Evolutionary conservation across 1,284 basidiomycete genomes (phyloP).

Genomic region (Earliella scabrosa): DNA sequence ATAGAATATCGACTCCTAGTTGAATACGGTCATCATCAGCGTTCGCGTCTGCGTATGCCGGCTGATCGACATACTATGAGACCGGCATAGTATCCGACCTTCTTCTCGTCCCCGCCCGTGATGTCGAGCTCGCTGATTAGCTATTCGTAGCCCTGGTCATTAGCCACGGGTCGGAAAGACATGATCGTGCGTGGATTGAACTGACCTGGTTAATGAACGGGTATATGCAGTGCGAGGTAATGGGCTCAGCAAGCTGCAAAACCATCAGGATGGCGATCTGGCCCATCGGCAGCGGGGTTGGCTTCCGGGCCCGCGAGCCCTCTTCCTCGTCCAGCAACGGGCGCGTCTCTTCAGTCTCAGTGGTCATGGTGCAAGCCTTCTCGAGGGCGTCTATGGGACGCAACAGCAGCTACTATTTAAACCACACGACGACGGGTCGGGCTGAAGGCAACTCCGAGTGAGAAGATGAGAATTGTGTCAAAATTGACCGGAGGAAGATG

Average conservation of each 20-base stretch:
- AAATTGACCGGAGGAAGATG: no score
- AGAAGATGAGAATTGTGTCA: no score
- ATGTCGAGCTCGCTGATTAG: conserved; percentile 58
- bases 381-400: no score
- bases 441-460: no score
- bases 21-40: not conserved
- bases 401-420: no score
- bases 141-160: no score
- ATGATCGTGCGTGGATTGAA: not conserved
- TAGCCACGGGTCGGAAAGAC: conserved; percentile 41
- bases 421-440: no score
- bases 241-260: conserved; percentile 56
- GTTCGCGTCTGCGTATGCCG: not conserved
- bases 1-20: conserved; percentile 65
- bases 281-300: conserved; percentile 56
- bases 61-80: conserved; percentile 45
- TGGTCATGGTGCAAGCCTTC: no score
- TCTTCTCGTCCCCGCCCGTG: conserved; percentile 57
- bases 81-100: conserved; percentile 71
- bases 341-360: conserved; percentile 9
- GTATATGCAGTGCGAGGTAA: conserved; percentile 55
- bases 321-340: conserved; percentile 9
- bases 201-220: conserved; percentile 66
- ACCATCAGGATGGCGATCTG: conserved; percentile 56
- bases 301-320: not conserved